Evolutionary conservation across 306 rosid genomes (phyloP).

Genomic region (Medicago lupulina): DNA sequence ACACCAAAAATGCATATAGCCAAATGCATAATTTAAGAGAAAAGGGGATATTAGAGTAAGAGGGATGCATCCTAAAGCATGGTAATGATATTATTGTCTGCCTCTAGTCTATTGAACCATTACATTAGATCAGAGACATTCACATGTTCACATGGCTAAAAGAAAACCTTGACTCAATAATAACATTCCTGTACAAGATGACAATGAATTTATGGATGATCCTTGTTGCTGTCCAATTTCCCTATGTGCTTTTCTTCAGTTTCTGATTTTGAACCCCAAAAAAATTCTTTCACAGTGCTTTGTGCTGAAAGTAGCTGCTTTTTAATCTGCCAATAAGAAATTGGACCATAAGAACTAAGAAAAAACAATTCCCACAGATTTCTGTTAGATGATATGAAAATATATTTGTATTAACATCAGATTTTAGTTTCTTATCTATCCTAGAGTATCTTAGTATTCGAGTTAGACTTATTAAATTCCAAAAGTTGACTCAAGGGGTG

Average conservation of each 20-base stretch:
- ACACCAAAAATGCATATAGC: neutral
- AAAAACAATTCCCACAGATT: neutral
- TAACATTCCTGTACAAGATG: slow-evolving; percentile 43
- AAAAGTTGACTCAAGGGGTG: neutral
- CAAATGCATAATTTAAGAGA: neutral
- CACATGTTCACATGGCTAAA: slow-evolving; percentile 18
- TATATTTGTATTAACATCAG: neutral
- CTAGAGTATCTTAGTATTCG: too few relatives aligned
- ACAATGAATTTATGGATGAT: slow-evolving; percentile 47
- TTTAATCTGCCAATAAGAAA: slow-evolving; percentile 66
- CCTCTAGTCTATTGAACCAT: slow-evolving; percentile 36
- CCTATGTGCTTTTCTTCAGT: slow-evolving; percentile 49
- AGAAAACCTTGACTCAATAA: slow-evolving; percentile 36
- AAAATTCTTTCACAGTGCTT: slow-evolving; percentile 60
- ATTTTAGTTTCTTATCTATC: too few relatives aligned
- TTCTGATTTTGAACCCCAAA: slow-evolving; percentile 65
- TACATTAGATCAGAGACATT: slow-evolving; percentile 29
- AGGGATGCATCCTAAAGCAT: neutral
- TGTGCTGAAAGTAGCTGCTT: slow-evolving; percentile 66
- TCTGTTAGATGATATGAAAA: neutral
- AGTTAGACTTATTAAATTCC: neutral
- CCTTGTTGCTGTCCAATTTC: slow-evolving; percentile 56
- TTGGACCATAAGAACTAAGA: slow-evolving; percentile 38
- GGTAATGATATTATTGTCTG: slow-evolving; percentile 8
- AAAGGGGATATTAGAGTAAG: neutral